A percentile compares a stretch with the other conserved stretches of the same genome.
phyloP scores from a whole-genome alignment of 306 rosid genomes.

The Vicia faba region DNA sequence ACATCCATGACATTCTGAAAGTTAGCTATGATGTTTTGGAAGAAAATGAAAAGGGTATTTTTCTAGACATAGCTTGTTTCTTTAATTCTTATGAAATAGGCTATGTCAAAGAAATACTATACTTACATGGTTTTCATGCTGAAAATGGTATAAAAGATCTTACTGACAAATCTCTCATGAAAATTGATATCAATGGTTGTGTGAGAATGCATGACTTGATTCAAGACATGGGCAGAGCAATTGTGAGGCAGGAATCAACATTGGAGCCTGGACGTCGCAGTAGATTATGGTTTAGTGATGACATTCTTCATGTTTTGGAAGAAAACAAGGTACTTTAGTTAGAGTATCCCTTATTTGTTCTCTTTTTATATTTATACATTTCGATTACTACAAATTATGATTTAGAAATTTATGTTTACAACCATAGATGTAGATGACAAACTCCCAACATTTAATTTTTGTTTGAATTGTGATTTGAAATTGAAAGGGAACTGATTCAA shows the following conservation, averaged over 20 bases:
- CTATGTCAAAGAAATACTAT: conserved; percentile 5
- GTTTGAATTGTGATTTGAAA: neutral
- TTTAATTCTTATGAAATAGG: conserved; percentile 17
- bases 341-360: no score
- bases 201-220: conserved; percentile 28
- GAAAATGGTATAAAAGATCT: neutral
- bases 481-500: conserved; percentile 13
- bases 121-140: conserved; percentile 5
- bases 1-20: conserved; percentile 13
- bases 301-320: conserved; percentile 4
- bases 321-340: no score
- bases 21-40: conserved; percentile 33
- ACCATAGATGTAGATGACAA: neutral
- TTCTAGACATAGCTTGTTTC: conserved; percentile 22
- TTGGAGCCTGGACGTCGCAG: conserved; percentile 3
- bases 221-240: conserved; percentile 28
- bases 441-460: neutral
- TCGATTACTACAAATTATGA: no score
- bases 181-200: neutral
- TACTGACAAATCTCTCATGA: neutral
- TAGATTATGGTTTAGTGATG: conserved; percentile 18
- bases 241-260: conserved; percentile 19
- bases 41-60: conserved; percentile 7
- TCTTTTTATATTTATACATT: no score
- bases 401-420: neutral